Evolutionary conservation across 805 yeast genomes (phyloP).

Genomic region (Sugiyamaella floridensis): DNA sequence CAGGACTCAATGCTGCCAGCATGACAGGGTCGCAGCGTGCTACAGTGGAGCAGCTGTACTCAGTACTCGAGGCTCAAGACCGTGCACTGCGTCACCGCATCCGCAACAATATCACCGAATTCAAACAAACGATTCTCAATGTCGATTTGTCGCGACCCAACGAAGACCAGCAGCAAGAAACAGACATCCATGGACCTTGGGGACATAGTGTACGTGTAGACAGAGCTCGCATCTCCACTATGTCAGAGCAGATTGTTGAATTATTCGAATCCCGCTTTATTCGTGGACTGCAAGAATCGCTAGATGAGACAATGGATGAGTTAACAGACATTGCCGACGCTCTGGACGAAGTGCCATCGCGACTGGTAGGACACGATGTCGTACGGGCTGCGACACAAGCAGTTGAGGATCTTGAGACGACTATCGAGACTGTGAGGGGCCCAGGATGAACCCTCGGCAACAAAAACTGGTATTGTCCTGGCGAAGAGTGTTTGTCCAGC

Average conservation of each 20-base stretch:
- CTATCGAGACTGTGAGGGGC: neutral
- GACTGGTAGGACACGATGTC: neutral
- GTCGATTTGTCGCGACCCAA: neutral
- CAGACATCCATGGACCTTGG: neutral
- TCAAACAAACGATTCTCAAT: neutral
- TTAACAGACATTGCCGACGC: neutral
- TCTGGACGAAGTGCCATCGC: neutral
- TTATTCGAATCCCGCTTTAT: neutral
- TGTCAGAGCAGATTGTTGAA: neutral
- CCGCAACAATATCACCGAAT: neutral
- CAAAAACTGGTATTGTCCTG: too few species aligned
- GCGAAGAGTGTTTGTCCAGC: too few species aligned
- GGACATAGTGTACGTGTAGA: neutral
- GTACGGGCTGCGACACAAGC: neutral
- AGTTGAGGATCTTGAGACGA: neutral
- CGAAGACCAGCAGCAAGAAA: neutral
- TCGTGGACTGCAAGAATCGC: neutral
- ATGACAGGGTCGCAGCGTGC: neutral
- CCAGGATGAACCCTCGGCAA: neutral
- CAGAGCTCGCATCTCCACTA: neutral
- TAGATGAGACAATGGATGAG: neutral
- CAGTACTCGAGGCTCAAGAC: slow-evolving; percentile 1
- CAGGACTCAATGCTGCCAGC: neutral
- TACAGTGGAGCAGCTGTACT: slow-evolving; percentile 4
- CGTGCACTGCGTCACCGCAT: neutral